Percentiles rank a stretch among this genome's conserved stretches.
Evolutionary conservation across 441 rosid species (phyloP).

Genomic region (Rhodomyrtus psidioides): DNA sequence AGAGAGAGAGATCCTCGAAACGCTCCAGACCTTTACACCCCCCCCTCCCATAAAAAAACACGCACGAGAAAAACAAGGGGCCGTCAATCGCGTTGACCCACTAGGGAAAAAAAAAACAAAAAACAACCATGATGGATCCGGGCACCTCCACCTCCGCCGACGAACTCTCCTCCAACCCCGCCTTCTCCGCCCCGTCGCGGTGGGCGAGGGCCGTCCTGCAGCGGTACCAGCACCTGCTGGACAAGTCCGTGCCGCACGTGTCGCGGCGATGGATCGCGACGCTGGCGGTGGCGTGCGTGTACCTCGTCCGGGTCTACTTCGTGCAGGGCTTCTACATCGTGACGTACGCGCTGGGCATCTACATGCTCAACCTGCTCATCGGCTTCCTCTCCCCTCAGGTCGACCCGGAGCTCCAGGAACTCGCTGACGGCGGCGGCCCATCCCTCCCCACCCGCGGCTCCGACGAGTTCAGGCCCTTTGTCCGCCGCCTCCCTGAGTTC

Average conservation of each 20-base stretch:
- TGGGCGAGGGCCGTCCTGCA: slow-evolving; percentile 37
- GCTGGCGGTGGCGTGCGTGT: slow-evolving; percentile 34
- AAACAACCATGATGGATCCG: slow-evolving; percentile 45
- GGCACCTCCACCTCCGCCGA: slow-evolving; percentile 27
- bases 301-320: slow-evolving; percentile 65
- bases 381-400: slow-evolving; percentile 83
- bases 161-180: slow-evolving; percentile 29
- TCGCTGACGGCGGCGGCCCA: slow-evolving; percentile 44
- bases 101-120: not conserved
- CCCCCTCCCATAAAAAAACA: not conserved
- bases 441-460: slow-evolving; percentile 72
- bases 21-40: not conserved
- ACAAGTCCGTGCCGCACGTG: slow-evolving; percentile 63
- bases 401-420: slow-evolving; percentile 47
- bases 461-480: slow-evolving; percentile 85
- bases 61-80: not conserved
- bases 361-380: slow-evolving; percentile 58
- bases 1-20: not conserved
- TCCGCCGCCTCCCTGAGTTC: slow-evolving; percentile 80
- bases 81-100: not conserved
- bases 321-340: slow-evolving; percentile 79
- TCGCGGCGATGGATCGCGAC: slow-evolving; percentile 67
- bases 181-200: slow-evolving; percentile 33
- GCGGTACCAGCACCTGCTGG: slow-evolving; percentile 70
- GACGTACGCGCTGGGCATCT: slow-evolving; percentile 76